phyloP scores from a whole-genome alignment of 2,329 filamentous ascomycete genomes.

The Neofusicoccum cordaticola region DNA sequence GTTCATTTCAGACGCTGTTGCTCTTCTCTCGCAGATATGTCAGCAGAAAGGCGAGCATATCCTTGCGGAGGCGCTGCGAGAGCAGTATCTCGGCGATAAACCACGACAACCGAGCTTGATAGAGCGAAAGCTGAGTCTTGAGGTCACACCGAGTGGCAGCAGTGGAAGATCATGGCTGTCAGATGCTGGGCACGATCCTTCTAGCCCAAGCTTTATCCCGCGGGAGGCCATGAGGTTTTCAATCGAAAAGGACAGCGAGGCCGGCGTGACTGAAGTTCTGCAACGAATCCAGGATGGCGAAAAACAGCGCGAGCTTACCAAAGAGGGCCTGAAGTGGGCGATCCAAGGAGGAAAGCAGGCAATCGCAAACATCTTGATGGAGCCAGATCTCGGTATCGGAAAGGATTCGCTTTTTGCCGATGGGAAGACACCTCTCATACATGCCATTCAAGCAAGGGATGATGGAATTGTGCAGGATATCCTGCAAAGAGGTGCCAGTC shows the following conservation, averaged over 20 bases:
- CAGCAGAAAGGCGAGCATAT: constrained; percentile 12
- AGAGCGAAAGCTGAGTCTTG: constrained; percentile 1
- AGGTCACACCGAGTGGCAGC: background rate
- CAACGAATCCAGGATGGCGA: background rate
- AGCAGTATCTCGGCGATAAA: constrained; percentile 11
- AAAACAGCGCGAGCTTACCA: constrained; percentile 3
- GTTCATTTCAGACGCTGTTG: constrained; percentile 1
- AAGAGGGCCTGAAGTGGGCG: constrained; percentile 2
- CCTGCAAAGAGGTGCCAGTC: constrained; percentile 1
- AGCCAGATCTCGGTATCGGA: background rate
- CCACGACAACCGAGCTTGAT: background rate
- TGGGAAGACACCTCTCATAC: constrained; percentile 5
- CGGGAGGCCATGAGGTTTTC: background rate
- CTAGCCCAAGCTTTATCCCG: constrained; percentile 3
- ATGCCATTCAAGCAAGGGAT: background rate
- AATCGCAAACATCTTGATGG: constrained; percentile 1
- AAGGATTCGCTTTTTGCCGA: constrained; percentile 8
- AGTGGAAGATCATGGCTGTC: constrained; percentile 6
- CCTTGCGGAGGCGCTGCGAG: constrained; percentile 1
- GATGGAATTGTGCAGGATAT: constrained; percentile 14
- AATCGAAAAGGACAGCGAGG: constrained; percentile 1
- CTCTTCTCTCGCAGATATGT: constrained; percentile 8
- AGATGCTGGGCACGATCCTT: constrained; percentile 1
- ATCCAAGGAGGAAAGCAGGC: background rate
- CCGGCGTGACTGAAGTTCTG: background rate